phyloP scores from a whole-genome alignment of 83 land plant species.

The Isoetes engelmannii region DNA sequence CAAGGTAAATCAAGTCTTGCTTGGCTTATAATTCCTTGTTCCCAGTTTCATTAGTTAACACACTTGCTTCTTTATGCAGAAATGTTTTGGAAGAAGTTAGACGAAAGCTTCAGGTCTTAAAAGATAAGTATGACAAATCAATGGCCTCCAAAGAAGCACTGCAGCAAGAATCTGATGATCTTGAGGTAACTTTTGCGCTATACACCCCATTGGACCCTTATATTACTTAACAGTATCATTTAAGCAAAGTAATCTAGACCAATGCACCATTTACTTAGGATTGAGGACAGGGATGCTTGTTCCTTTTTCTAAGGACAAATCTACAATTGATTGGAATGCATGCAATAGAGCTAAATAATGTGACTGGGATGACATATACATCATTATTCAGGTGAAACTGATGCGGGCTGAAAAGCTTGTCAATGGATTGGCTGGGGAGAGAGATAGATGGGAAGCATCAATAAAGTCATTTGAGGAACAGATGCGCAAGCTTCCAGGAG shows the following conservation, averaged over 20 bases:
- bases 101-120: constrained; percentile 24
- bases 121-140: constrained; percentile 37
- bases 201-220: neutral
- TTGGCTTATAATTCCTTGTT: neutral
- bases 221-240: too few relatives aligned
- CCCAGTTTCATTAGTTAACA: neutral
- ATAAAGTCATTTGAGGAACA: constrained; percentile 33
- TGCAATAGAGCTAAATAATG: too few relatives aligned
- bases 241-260: too few relatives aligned
- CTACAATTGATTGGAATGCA: too few relatives aligned
- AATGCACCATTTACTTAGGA: too few relatives aligned
- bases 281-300: too few relatives aligned
- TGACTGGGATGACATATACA: too few relatives aligned
- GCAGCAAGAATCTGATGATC: constrained; percentile 32
- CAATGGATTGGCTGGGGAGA: constrained; percentile 37
- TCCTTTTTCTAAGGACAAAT: too few relatives aligned
- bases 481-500: constrained; percentile 30
- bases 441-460: constrained; percentile 37
- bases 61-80: neutral
- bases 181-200: constrained; percentile 13
- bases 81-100: constrained; percentile 26
- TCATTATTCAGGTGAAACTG: constrained; percentile 22
- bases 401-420: constrained; percentile 33
- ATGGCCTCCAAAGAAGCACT: constrained; percentile 29
- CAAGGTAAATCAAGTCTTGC: constrained; percentile 17